phyloP scores from a whole-genome alignment of 2,329 filamentous ascomycete species.

The Kalmusia sp. region DNA sequence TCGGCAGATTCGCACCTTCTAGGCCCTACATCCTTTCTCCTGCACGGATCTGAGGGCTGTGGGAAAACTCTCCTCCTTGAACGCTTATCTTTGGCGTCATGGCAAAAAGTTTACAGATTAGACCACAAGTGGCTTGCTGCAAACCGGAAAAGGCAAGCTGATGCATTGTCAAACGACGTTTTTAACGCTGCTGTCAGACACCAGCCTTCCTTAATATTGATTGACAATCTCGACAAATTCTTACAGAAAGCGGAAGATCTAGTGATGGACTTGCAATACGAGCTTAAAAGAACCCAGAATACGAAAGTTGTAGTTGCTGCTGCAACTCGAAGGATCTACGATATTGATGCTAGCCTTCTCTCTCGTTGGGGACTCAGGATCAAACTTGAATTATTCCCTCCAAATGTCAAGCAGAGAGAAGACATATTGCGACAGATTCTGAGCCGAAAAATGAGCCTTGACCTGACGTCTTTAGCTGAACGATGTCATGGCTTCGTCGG shows the following conservation, averaged over 20 bases:
- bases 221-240: conserved; percentile 78
- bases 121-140: conserved; percentile 51
- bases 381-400: conserved; percentile 78
- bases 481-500: conserved; percentile 89
- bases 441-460: conserved; percentile 59
- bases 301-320: conserved; percentile 75
- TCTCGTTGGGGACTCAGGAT: conserved; percentile 68
- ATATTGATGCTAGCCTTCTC: conserved; percentile 74
- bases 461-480: conserved; percentile 66
- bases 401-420: conserved; percentile 72
- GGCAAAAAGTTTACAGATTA: conserved; percentile 73
- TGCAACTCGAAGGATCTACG: conserved; percentile 74
- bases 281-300: conserved; percentile 60
- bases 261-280: conserved; percentile 27
- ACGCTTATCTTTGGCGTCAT: conserved; percentile 68
- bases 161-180: conserved; percentile 65
- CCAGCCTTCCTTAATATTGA: conserved; percentile 78
- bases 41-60: conserved; percentile 83
- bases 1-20: conserved; percentile 35
- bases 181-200: conserved; percentile 73
- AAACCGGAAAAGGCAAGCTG: conserved; percentile 53
- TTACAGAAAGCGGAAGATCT: conserved; percentile 40
- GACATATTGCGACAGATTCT: conserved; percentile 69
- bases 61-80: conserved; percentile 81
- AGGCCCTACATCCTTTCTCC: conserved; percentile 65